Evolutionary conservation across 106 monocot genomes (phyloP), one percentile per base, ranked within the genome.

Genomic region (Allium cepa): DNA sequence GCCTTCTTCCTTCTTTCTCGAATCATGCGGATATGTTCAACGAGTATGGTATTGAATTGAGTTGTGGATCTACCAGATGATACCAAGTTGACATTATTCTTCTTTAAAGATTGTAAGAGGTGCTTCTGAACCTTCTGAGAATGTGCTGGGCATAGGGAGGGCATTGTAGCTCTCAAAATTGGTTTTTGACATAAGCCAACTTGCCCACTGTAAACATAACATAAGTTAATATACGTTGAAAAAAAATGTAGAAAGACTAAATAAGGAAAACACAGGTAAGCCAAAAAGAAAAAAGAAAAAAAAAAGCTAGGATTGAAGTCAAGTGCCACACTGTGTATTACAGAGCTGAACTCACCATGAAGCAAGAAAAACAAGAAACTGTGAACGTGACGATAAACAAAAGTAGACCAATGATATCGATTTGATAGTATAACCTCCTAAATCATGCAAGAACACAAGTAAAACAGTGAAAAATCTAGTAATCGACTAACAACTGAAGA

Each of bases 61-160:
- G 63, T 2, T 46, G 47, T 47, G 1, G 63, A 27, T 9, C 63
- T 63, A n/a, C 63, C 36, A 6, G 63, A 63, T 0, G 63, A 47
- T 45, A 45, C 15, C 46, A 63, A 63, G 47, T 63, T 63, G 10
- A 63, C 27, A 15, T 47, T 47, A 14, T 46, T 1, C 7, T 63
- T 63, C 63, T 47, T 47, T 47, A 63, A 14, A 63, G 46, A 47
- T 0, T 16, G 46, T 17, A n/a, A 7, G 46, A 63, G 46, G 46
- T 47, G 45, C 15, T 63, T 47, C 63, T 47, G 63, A 47, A 27
- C 36, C 63, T 63, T 63, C 14, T 46, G 46, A 7, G 16, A 63
- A 47, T 47, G 63, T 63, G 63, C 63, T 11, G 36, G 14, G 47
- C 63, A 63, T 13, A 63, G 63, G 47, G 63, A 63, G 46, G 63